Evolutionary conservation across 352 stramenopile genomes (phyloP), one percentile per base, ranked within the genome.

Genomic region (Aphanomyces cochlioides): DNA sequence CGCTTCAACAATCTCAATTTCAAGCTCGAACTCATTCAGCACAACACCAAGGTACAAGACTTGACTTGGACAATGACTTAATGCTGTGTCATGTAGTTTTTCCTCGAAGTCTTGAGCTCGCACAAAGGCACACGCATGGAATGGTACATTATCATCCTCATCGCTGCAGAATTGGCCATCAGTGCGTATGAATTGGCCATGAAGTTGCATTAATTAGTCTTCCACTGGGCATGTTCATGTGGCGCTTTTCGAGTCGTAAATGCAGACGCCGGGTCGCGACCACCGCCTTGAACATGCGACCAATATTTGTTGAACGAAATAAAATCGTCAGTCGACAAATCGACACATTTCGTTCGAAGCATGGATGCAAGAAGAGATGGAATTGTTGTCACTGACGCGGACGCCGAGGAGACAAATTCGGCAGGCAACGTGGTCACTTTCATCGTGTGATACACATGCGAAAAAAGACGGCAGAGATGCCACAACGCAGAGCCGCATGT

Each of bases 61-160:
- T 58, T 58, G n/a, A 53, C n/a, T 53, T 2, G 45, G 13, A 53
- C 45, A n/a, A 53, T 53, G 13, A 53, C 13, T 15, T 53, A 36
- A 58, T 58, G 21, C 36, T 58, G 50, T 58, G 72, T 34, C 64
- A 17, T 72, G 43, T 45, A 94, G 86, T 99, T 99, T 79, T 98
- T 99, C 83, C 79, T 99, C 59, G 96, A 99, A 76, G 92, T 99
- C 56, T 77, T 99, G n/a, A 84, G 96, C 50, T 89, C 95, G 37
- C 90, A 99, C 77, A 98, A 99, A 79, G 87, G 88, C 68, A 83
- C 92, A 69, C 85, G 88, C 58, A 83, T 98, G 74, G 96, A 99
- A 80, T 98, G 95, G 96, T 98, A 98, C 71, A 98, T 99, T 81
- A 98, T 99, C 82, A 90, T 98, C 47, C 76, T 99, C 17, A 98